Base-by-base conservation (phyloP, 176 grass and related monocot species). In the Saccharum officinarum region DNA sequence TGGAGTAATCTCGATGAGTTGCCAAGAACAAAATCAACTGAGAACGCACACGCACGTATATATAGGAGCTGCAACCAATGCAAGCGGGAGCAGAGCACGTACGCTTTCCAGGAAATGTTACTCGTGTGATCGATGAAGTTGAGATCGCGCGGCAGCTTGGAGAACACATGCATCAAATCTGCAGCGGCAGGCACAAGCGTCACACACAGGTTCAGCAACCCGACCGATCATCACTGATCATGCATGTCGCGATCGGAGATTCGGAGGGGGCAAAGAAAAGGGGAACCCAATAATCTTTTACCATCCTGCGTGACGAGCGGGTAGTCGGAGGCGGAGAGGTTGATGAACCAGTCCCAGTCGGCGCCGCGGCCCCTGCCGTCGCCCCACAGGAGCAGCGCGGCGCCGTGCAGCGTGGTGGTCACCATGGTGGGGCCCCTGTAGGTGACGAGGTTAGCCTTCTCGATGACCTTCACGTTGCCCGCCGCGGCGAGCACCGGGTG, bases 61-160 rank as follows among this genome's bases (percentile, higher is more conserved):
- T 28, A 14, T 7, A 3, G 37, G 26, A 15, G 40, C 13, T 34
- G 18, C n/a, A 44, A 73, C 23, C 17, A 10, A 20, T 55, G 52
- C 52, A 7, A 26, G 31, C 38, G 12, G 62, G 34, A 30, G 6
- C 20, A 80, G 60, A 75, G 10, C 23, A 78, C 91, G 20, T 77
- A 94, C 94, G 91, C 94, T 82, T 97, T 97, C 94, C 94, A 97
- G 54, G 82, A 86, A 34, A 97, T 93, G 83, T 94, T 79, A 50
- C 94, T 92, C 18, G 94, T 97, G 78, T 97, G 94, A 44, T 97
- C 94, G 14, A 97, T 92, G 85, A 97, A 97, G 89, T 97, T 97
- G 73, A 97, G 94, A 76, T 97, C 94, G 31, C 94, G 85, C 61
- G 94, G 94, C 81, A 97, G 73, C 73, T 90, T 75, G 3, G 92